These are phyloP conservation scores for Microthlaspi erraticum DNA, from an alignment of 345 rosid genomes.

Conservation along the genomic window DNA sequence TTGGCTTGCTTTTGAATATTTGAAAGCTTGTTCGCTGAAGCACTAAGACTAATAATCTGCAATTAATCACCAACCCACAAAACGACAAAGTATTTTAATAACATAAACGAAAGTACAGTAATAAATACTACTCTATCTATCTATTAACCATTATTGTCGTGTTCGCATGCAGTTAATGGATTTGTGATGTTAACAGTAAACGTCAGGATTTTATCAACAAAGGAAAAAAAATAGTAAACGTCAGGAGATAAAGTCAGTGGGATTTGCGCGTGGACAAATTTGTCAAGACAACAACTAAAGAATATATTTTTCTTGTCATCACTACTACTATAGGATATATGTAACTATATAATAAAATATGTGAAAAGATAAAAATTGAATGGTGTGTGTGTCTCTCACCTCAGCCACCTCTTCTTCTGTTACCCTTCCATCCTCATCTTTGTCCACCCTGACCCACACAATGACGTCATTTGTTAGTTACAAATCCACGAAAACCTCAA, in stretches of 20 bases:
- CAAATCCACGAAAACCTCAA: not conserved
- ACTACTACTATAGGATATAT: not conserved
- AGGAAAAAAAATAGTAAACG: slow-evolving; percentile 18
- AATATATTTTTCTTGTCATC: slow-evolving; percentile 4
- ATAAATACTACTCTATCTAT: not conserved
- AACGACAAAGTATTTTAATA: not conserved
- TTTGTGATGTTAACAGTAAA: slow-evolving; percentile 30
- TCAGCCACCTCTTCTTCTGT: slow-evolving; percentile 85
- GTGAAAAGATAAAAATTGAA: slow-evolving; percentile 20
- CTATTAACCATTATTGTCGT: slow-evolving; percentile 27
- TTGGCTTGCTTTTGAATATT: slow-evolving; percentile 82
- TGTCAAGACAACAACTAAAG: slow-evolving; percentile 40
- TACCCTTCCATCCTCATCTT: slow-evolving; percentile 83
- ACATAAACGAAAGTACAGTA: slow-evolving; percentile 24
- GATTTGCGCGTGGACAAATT: slow-evolving; percentile 45
- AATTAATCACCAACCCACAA: slow-evolving; percentile 19
- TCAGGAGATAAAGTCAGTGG: slow-evolving; percentile 41
- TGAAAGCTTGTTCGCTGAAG: slow-evolving; percentile 86
- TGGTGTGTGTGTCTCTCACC: slow-evolving; percentile 50
- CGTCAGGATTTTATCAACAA: slow-evolving; percentile 19
- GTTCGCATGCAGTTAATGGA: slow-evolving; percentile 31
- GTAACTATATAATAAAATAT: not conserved
- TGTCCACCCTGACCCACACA: slow-evolving; percentile 65
- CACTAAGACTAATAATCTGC: slow-evolving; percentile 83
- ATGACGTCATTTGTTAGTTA: slow-evolving; percentile 38